These are phyloP conservation scores for Hericium erinaceus DNA, from an alignment of 768 basidiomycete genomes.

Conservation along the genomic window DNA sequence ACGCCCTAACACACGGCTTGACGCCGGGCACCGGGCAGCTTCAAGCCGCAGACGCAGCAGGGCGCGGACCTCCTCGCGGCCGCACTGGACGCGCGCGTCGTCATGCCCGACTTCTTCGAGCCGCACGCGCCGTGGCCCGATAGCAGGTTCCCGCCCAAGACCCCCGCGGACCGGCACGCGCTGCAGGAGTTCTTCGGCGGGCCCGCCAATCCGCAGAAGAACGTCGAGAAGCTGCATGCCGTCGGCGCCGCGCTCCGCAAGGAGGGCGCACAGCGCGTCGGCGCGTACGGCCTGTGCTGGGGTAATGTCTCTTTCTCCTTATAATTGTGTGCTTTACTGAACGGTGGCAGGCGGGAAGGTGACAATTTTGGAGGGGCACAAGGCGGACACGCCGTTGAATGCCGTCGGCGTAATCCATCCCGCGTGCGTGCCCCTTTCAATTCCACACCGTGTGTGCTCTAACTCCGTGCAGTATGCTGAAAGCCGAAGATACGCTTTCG, in stretches of 20 bases:
- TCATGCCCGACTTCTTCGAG: conserved; percentile 64
- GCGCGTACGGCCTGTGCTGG: conserved; percentile 52
- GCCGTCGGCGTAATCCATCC: not conserved
- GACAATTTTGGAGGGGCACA: not conserved
- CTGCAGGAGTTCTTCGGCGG: conserved; percentile 52
- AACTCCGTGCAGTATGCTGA: conserved; percentile 36
- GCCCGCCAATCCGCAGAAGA: conserved; percentile 33
- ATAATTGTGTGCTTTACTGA: too few relatives aligned
- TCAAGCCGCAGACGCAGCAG: conserved; percentile 56
- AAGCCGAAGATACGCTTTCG: conserved; percentile 38
- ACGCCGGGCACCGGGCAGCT: conserved; percentile 16
- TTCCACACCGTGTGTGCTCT: not conserved
- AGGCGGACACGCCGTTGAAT: not conserved
- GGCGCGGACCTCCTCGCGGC: conserved; percentile 44
- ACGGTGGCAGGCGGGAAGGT: not conserved
- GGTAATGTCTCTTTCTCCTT: too few relatives aligned
- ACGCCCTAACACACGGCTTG: not conserved
- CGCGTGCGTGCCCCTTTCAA: not conserved
- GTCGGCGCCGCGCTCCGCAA: conserved; percentile 34
- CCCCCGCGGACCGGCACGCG: conserved; percentile 39
- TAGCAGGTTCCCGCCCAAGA: conserved; percentile 44
- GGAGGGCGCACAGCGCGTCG: conserved; percentile 35
- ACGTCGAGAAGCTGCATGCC: conserved; percentile 30
- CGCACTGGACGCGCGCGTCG: conserved; percentile 41
- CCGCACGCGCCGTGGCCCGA: conserved; percentile 38